Conservation (phyloP, 176 grass and related monocot genomes). For the Bolboschoenus planiculmis region DNA sequence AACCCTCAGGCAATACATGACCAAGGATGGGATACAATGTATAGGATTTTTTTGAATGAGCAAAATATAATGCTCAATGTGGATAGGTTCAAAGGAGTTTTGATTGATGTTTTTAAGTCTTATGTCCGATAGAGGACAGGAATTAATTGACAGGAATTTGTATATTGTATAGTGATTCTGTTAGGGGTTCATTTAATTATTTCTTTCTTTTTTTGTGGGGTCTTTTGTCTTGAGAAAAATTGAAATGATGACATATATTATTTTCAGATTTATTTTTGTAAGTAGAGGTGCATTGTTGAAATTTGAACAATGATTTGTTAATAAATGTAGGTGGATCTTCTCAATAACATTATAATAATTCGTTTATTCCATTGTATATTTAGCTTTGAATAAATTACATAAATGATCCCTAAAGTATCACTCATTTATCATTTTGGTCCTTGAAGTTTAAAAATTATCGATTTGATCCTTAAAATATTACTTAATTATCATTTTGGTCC, state of each 20-base stretch:
- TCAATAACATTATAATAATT: conserved; percentile 5
- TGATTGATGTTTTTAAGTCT: conserved; percentile 28
- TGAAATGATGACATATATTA: neutral
- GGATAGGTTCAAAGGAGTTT: conserved; percentile 34
- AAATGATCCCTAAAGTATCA: too few relatives aligned
- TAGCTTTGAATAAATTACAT: too few relatives aligned
- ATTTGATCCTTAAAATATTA: too few relatives aligned
- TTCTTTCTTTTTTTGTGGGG: neutral
- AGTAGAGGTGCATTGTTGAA: neutral
- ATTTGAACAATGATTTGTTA: conserved; percentile 2
- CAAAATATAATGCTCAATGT: conserved; percentile 75
- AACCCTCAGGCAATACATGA: conserved; percentile 62
- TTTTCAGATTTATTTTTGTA: neutral
- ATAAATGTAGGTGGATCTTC: neutral
- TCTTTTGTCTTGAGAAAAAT: neutral
- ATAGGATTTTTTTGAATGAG: conserved; percentile 53
- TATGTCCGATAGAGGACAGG: conserved; percentile 14
- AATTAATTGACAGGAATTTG: neutral
- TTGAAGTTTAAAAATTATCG: too few relatives aligned
- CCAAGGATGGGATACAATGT: conserved; percentile 44
- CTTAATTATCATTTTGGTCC: too few relatives aligned
- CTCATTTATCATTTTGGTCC: too few relatives aligned
- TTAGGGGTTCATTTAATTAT: neutral
- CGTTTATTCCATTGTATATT: neutral
- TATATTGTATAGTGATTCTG: neutral